Percentiles rank a stretch among this genome's conserved stretches.
These are phyloP conservation scores for Ceratobasidium sp. DNA, from an alignment of 1,284 basidiomycete genomes.

Conservation along the genomic window DNA sequence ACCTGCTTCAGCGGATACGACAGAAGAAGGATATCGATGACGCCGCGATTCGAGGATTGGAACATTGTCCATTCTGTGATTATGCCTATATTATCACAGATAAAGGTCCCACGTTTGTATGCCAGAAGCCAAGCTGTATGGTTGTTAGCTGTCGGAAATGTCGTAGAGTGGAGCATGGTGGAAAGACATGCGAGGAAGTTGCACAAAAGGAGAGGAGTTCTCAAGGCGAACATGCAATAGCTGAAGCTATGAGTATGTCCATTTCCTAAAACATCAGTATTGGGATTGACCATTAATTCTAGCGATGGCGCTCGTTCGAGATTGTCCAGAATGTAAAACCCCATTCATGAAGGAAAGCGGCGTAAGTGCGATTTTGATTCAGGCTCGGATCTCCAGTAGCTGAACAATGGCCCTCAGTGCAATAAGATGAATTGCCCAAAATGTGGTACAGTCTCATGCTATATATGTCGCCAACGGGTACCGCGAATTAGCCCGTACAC, in stretches of 20 bases:
- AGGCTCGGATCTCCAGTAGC: background rate
- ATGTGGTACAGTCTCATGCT: slow-evolving; percentile 30
- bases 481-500: slow-evolving; percentile 20
- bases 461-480: slow-evolving; percentile 27
- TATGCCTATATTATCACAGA: slow-evolving; percentile 35
- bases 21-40: slow-evolving; percentile 34
- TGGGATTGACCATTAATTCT: background rate
- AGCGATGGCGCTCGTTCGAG: slow-evolving; percentile 26
- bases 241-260: slow-evolving; percentile 36
- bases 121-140: slow-evolving; percentile 28
- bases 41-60: slow-evolving; percentile 24
- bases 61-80: slow-evolving; percentile 38
- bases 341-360: slow-evolving; percentile 38
- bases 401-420: slow-evolving; percentile 9
- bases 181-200: slow-evolving; percentile 32
- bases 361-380: background rate
- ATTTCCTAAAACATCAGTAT: background rate
- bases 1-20: slow-evolving; percentile 19
- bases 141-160: slow-evolving; percentile 33
- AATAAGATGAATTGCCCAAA: slow-evolving; percentile 38
- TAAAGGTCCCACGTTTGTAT: slow-evolving; percentile 23
- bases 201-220: slow-evolving; percentile 16
- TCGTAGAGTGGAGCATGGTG: slow-evolving; percentile 8
- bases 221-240: slow-evolving; percentile 27
- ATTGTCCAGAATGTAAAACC: slow-evolving; percentile 31